These are phyloP conservation scores for Ophiostoma pallidulum DNA, from an alignment of 2,329 filamentous ascomycete species.

Conservation along the genomic window DNA sequence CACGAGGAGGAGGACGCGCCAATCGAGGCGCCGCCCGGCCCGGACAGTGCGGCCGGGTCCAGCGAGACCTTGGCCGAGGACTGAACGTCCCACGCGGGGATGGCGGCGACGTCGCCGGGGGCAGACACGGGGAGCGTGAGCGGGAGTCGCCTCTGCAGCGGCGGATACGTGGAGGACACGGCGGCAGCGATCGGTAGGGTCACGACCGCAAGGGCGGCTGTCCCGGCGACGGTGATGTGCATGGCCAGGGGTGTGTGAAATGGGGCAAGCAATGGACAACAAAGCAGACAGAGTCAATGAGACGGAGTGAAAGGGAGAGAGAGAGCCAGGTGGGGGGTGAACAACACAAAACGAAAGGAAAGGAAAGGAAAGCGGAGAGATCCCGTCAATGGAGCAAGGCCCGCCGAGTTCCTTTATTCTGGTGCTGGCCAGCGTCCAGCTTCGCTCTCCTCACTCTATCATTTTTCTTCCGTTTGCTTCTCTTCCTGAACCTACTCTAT, in stretches of 20 bases:
- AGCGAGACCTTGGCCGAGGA: slow-evolving; percentile 30
- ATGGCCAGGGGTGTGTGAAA: neutral
- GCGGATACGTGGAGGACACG: neutral
- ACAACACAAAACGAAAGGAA: neutral
- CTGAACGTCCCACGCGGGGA: slow-evolving; percentile 41
- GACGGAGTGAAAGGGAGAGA: too few relatives aligned
- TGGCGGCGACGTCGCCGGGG: slow-evolving; percentile 22
- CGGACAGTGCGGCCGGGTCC: slow-evolving; percentile 32
- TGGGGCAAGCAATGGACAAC: too few relatives aligned
- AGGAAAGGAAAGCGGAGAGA: neutral
- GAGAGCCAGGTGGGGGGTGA: too few relatives aligned
- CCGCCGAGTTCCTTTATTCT: too few relatives aligned
- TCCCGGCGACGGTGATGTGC: neutral
- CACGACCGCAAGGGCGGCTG: neutral
- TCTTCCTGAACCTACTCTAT: too few relatives aligned
- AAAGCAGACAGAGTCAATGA: too few relatives aligned
- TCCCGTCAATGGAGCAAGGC: too few relatives aligned
- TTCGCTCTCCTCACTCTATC: too few relatives aligned
- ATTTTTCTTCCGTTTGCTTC: too few relatives aligned
- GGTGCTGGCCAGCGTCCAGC: too few relatives aligned
- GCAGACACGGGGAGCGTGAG: neutral
- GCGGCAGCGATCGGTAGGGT: too few relatives aligned
- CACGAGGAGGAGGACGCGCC: slow-evolving; percentile 30
- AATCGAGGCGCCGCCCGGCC: too few relatives aligned
- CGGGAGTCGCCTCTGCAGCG: neutral